Evolutionary conservation across 1,284 basidiomycete species (phyloP).

Genomic region (Trichosporon sp.): DNA sequence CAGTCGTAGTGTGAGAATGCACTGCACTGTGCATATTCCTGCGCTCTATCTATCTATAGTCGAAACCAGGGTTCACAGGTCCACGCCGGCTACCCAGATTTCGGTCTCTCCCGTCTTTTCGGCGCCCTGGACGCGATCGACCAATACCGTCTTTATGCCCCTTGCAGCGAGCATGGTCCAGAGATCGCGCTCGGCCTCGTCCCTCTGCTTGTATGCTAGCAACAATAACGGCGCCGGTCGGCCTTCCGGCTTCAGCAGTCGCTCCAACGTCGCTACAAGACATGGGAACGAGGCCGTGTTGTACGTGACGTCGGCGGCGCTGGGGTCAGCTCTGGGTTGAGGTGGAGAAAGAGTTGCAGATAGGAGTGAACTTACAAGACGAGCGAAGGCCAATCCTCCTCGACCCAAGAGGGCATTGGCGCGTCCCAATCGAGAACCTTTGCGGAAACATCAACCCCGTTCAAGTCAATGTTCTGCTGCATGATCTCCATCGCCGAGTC

Average conservation of each 20-base stretch:
- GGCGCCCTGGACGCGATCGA: conserved; percentile 64
- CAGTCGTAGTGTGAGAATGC: not conserved
- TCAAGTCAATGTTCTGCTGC: conserved; percentile 67
- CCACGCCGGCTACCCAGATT: conserved; percentile 64
- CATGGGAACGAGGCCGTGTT: conserved; percentile 77
- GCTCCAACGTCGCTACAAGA: conserved; percentile 45
- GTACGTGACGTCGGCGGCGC: conserved; percentile 88
- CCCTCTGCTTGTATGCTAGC: conserved; percentile 80
- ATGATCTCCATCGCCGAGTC: conserved; percentile 78
- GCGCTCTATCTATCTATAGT: no score
- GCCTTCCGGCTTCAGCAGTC: conserved; percentile 35
- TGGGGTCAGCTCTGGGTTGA: conserved; percentile 43
- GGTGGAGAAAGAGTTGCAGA: not conserved
- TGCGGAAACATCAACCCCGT: conserved; percentile 54
- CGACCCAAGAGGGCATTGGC: conserved; percentile 61
- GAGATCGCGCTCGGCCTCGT: conserved; percentile 69
- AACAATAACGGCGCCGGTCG: conserved; percentile 57
- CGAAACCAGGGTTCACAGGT: not conserved
- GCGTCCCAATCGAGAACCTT: conserved; percentile 75
- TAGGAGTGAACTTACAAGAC: conserved; percentile 45
- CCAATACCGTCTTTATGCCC: conserved; percentile 52
- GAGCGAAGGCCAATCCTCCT: conserved; percentile 35
- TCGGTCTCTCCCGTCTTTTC: conserved; percentile 62
- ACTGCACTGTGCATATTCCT: no score
- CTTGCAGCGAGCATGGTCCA: conserved; percentile 65